phyloP scores from a whole-genome alignment of 2,329 filamentous ascomycete genomes.

The Thelonectria blattea region DNA sequence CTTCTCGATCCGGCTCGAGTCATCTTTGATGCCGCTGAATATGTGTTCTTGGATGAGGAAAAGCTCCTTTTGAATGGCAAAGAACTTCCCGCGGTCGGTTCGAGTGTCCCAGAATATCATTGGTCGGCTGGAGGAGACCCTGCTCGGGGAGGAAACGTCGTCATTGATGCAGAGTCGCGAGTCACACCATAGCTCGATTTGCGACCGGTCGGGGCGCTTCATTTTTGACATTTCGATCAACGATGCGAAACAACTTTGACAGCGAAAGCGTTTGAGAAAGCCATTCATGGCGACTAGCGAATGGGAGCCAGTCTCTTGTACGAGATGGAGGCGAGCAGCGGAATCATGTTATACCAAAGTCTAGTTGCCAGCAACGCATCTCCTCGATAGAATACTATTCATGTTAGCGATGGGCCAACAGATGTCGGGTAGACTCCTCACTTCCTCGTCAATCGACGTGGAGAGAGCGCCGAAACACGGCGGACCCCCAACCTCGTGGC shows the following conservation, averaged over 20 bases:
- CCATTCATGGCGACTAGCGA: neutral
- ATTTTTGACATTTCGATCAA: neutral
- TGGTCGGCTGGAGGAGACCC: neutral
- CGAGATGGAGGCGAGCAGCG: neutral
- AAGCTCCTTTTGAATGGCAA: neutral
- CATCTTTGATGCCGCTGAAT: neutral
- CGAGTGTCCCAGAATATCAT: neutral
- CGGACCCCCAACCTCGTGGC: neutral
- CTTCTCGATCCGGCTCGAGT: neutral
- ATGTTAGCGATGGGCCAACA: neutral
- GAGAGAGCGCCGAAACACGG: neutral
- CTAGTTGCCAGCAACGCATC: neutral
- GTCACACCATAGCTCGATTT: conserved; percentile 5
- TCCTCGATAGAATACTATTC: neutral
- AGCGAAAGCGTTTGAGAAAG: conserved; percentile 2
- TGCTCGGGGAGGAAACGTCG: neutral
- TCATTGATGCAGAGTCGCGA: neutral
- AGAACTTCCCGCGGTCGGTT: neutral
- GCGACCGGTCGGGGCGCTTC: neutral
- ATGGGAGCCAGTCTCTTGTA: neutral
- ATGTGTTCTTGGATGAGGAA: neutral
- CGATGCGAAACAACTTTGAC: neutral
- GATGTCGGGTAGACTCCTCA: neutral
- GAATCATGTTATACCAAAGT: neutral
- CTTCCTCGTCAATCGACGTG: neutral